These are phyloP conservation scores for Camellia lanceoleosa DNA, from an alignment of 148 eudicot genomes.

Conservation along the genomic window DNA sequence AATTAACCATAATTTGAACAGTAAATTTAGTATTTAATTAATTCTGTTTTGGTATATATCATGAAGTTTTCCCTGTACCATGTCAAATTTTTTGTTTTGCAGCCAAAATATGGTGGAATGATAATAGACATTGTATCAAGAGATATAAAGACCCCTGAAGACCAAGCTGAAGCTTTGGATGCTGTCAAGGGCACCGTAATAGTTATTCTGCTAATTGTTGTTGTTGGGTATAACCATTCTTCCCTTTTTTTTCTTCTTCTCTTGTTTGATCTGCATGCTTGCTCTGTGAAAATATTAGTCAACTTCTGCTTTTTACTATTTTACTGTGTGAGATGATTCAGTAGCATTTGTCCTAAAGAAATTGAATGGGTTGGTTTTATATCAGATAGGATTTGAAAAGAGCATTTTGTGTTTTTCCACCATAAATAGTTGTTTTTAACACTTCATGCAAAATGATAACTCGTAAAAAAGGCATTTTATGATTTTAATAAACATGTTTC, in stretches of 20 bases:
- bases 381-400: not conserved
- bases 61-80: not conserved
- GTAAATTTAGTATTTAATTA: not conserved
- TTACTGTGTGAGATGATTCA: not conserved
- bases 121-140: constrained; percentile 13
- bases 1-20: not conserved
- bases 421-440: not conserved
- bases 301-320: not conserved
- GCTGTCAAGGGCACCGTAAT: constrained; percentile 10
- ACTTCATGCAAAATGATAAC: not conserved
- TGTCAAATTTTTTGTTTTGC: constrained; percentile 3
- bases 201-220: not conserved
- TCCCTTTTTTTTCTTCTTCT: not conserved
- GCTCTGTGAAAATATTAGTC: not conserved
- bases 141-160: constrained; percentile 14
- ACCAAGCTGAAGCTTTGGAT: constrained; percentile 12
- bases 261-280: constrained; percentile 3
- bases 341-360: not conserved
- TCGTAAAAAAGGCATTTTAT: not conserved
- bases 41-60: not conserved
- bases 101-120: constrained; percentile 19
- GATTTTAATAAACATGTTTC: not conserved
- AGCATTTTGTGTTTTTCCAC: not conserved
- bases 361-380: not conserved
- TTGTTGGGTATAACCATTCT: not conserved